Conservation (phyloP, 1,284 basidiomycete genomes). For the Cryptococcus jaspeensis region DNA sequence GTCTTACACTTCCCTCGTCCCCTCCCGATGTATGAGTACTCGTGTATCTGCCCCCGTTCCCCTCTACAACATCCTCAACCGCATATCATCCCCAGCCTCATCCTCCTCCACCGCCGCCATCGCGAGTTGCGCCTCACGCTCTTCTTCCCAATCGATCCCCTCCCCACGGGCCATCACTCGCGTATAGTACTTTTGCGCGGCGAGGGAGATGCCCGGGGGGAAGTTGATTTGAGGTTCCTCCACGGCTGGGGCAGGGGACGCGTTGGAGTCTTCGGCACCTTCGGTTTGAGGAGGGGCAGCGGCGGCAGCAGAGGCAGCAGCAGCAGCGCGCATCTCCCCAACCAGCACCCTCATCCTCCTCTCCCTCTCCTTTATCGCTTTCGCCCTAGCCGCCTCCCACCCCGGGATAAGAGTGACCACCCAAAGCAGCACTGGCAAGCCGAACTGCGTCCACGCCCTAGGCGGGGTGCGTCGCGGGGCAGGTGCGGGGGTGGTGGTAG, state of each 20-base stretch:
- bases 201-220: slow-evolving; percentile 28
- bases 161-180: slow-evolving; percentile 35
- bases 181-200: slow-evolving; percentile 37
- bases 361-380: slow-evolving; percentile 39
- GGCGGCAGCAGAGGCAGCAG: not conserved
- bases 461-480: slow-evolving; percentile 9
- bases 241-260: not conserved
- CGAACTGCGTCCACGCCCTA: slow-evolving; percentile 25
- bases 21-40: not conserved
- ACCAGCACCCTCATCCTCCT: slow-evolving; percentile 39
- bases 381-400: slow-evolving; percentile 35
- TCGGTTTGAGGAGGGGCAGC: not conserved
- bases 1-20: not conserved
- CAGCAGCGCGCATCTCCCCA: slow-evolving; percentile 12
- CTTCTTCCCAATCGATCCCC: slow-evolving; percentile 50
- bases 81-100: slow-evolving; percentile 19
- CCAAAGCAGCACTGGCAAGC: slow-evolving; percentile 44
- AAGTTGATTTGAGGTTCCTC: slow-evolving; percentile 14
- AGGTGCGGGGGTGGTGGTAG: slow-evolving; percentile 3
- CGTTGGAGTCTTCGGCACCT: not conserved
- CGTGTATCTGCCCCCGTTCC: not conserved
- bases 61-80: slow-evolving; percentile 5
- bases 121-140: slow-evolving; percentile 43
- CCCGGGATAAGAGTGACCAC: slow-evolving; percentile 44
- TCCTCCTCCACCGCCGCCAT: slow-evolving; percentile 39